Conservation (phyloP, 2,329 filamentous ascomycete genomes). For the Hypoxylon sp. region DNA sequence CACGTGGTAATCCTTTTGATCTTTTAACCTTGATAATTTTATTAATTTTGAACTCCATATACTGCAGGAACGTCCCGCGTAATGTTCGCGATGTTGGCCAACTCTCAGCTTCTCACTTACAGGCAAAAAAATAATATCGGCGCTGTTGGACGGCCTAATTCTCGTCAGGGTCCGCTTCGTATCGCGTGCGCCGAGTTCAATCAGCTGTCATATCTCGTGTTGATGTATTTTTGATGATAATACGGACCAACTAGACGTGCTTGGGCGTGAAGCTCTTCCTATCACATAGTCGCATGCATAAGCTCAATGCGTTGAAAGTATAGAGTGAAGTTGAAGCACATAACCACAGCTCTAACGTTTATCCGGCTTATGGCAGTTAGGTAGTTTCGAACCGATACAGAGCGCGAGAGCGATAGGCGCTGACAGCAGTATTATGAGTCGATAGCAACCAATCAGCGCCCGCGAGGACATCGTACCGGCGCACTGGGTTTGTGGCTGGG, state of each 20-base stretch:
- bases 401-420: not conserved
- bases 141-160: not conserved
- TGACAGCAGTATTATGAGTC: not conserved
- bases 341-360: not conserved
- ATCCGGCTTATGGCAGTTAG: not conserved
- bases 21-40: too few relatives aligned
- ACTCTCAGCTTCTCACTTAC: too few relatives aligned
- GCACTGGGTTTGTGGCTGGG: constrained; percentile 22
- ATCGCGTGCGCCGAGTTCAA: not conserved
- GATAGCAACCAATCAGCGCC: not conserved
- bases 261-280: not conserved
- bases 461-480: not conserved
- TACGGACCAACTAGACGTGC: not conserved
- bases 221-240: not conserved
- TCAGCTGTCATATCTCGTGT: not conserved
- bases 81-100: too few relatives aligned
- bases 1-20: too few relatives aligned
- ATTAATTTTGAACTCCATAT: too few relatives aligned
- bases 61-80: too few relatives aligned
- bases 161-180: not conserved
- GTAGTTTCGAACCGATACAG: not conserved
- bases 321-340: not conserved
- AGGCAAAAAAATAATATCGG: not conserved
- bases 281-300: not conserved
- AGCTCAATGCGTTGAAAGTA: not conserved